phyloP scores from a whole-genome alignment of 345 rosid species.

The Geranium rotundifolium region DNA sequence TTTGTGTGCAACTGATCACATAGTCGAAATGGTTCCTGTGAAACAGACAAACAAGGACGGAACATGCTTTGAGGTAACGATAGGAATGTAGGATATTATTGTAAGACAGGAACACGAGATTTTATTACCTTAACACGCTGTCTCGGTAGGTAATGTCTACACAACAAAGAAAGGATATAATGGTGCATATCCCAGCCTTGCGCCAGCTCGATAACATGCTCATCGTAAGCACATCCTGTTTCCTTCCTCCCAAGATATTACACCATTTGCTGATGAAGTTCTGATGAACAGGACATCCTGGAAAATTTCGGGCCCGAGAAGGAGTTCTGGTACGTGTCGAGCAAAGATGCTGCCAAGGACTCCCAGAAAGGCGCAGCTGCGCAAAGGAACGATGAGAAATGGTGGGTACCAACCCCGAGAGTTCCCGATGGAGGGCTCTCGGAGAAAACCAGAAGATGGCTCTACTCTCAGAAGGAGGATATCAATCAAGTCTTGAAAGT shows the following conservation, averaged over 20 bases:
- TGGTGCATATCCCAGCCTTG: conserved; percentile 75
- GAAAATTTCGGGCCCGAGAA: conserved; percentile 58
- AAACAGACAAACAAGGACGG: conserved; percentile 62
- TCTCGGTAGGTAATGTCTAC: conserved; percentile 42
- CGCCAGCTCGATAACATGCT: conserved; percentile 84
- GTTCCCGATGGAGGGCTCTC: conserved; percentile 70
- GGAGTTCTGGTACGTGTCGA: conserved; percentile 82
- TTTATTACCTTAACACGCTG: not conserved
- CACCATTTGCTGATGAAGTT: not conserved
- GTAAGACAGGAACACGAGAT: not conserved
- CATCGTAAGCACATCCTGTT: conserved; percentile 35
- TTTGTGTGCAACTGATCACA: conserved; percentile 66
- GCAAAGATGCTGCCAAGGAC: conserved; percentile 24
- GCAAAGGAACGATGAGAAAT: conserved; percentile 52
- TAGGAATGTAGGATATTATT: too few species aligned
- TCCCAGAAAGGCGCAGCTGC: conserved; percentile 24
- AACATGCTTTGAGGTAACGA: conserved; percentile 58
- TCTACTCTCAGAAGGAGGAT: conserved; percentile 72
- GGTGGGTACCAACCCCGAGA: conserved; percentile 90
- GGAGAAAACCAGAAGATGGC: conserved; percentile 44
- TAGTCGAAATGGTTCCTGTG: conserved; percentile 79
- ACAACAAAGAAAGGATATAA: conserved; percentile 78
- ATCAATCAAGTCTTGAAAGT: conserved; percentile 90
- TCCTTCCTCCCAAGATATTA: not conserved
- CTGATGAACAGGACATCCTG: conserved; percentile 41